A percentile compares a stretch with the other conserved stretches of the same genome.
These are phyloP conservation scores for Piper betle DNA, from an alignment of 164 flowering plant genomes.

Conservation along the genomic window DNA sequence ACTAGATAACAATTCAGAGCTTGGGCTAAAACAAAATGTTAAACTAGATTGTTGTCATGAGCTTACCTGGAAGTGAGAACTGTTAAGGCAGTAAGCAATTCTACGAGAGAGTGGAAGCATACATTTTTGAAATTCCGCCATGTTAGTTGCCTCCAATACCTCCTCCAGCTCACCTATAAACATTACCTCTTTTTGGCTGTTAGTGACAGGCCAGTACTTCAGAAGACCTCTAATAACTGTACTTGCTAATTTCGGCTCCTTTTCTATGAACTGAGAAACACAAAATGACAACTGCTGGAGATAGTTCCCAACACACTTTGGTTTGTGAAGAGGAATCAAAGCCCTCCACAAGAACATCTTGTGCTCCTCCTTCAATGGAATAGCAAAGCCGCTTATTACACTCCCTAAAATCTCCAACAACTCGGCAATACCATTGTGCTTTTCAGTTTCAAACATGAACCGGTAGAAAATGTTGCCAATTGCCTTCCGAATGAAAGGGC, in stretches of 20 bases:
- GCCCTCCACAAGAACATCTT: constrained; percentile 72
- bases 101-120: constrained; percentile 72
- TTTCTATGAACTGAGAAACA: constrained; percentile 68
- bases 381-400: constrained; percentile 80
- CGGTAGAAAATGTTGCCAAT: constrained; percentile 68
- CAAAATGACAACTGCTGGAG: constrained; percentile 76
- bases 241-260: constrained; percentile 71
- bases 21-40: background rate
- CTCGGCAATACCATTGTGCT: constrained; percentile 86
- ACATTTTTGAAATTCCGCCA: constrained; percentile 72
- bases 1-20: background rate
- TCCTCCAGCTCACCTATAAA: constrained; percentile 82
- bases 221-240: constrained; percentile 63
- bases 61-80: constrained; percentile 81
- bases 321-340: constrained; percentile 81
- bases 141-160: constrained; percentile 64
- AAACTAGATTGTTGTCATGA: background rate
- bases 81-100: constrained; percentile 62
- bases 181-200: constrained; percentile 91
- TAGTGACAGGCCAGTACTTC: constrained; percentile 88
- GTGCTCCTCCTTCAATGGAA: constrained; percentile 88
- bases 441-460: constrained; percentile 74
- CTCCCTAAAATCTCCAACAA: constrained; percentile 85
- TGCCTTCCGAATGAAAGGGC: constrained; percentile 69
- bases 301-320: constrained; percentile 60